Evolutionary conservation across 306 rosid genomes (phyloP).

Genomic region (Cajanus cajan): DNA sequence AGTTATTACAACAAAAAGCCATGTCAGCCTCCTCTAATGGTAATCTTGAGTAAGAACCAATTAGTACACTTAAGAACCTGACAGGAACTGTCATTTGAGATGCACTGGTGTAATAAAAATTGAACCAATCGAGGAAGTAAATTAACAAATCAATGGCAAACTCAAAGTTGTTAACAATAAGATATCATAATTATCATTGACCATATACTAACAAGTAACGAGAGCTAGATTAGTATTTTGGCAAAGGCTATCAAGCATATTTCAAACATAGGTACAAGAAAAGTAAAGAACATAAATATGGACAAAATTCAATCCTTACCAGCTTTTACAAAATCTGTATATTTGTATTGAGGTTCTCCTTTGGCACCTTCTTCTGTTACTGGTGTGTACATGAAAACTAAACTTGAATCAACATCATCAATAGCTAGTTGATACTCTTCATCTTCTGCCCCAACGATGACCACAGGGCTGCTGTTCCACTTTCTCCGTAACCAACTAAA

Average conservation of each 20-base stretch:
- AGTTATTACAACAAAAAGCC: background rate
- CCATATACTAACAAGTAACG: background rate
- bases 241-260: conserved; percentile 14
- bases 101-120: background rate
- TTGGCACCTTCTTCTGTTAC: conserved; percentile 93
- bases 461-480: conserved; percentile 95
- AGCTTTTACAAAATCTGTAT: conserved; percentile 90
- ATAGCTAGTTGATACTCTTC: conserved; percentile 72
- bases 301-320: conserved; percentile 48
- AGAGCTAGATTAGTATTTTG: conserved; percentile 8
- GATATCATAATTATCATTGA: background rate
- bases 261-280: background rate
- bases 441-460: conserved; percentile 90
- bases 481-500: conserved; percentile 94
- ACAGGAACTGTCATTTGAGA: background rate
- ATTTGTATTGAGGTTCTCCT: conserved; percentile 94
- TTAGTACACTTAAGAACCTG: background rate
- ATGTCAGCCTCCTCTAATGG: background rate
- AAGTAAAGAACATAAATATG: conserved; percentile 15
- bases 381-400: conserved; percentile 98
- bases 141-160: background rate
- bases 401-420: conserved; percentile 91
- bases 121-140: background rate
- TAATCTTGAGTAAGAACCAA: background rate
- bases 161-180: background rate